Evolutionary conservation across 78 protist genomes (phyloP).

Genomic region (Chrysochromulina parva): DNA sequence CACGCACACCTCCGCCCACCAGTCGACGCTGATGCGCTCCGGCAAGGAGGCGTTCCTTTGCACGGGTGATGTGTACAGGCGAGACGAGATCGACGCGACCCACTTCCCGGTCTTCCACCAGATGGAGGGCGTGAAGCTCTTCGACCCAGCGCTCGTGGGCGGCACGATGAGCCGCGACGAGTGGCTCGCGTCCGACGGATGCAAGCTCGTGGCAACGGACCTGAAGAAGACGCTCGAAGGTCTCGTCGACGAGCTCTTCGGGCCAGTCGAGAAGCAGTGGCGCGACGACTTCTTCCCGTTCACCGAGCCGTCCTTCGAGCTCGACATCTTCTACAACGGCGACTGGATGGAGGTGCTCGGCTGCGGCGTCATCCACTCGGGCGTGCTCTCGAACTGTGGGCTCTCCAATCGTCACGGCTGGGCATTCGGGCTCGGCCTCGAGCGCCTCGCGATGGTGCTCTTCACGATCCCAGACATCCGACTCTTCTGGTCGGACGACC

Average conservation of each 20-base stretch:
- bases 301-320: conserved; percentile 86
- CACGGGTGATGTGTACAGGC: conserved; percentile 67
- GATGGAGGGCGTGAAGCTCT: conserved; percentile 72
- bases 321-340: conserved; percentile 78
- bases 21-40: conserved; percentile 55
- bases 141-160: conserved; percentile 21
- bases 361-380: conserved; percentile 83
- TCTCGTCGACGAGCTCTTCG: conserved; percentile 30
- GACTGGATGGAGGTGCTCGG: conserved; percentile 88
- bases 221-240: conserved; percentile 46
- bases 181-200: neutral
- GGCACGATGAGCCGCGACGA: neutral
- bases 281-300: conserved; percentile 87
- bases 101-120: conserved; percentile 76
- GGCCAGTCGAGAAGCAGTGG: conserved; percentile 11
- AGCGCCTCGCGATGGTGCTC: conserved; percentile 89
- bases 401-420: conserved; percentile 32
- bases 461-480: conserved; percentile 89
- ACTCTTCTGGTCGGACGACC: conserved; percentile 90
- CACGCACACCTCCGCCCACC: conserved; percentile 65
- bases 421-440: conserved; percentile 59
- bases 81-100: conserved; percentile 82
- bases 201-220: conserved; percentile 38
- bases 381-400: conserved; percentile 42
- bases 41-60: conserved; percentile 60